Conservation (phyloP, 345 rosid genomes). For the Tarenaya hassleriana region DNA sequence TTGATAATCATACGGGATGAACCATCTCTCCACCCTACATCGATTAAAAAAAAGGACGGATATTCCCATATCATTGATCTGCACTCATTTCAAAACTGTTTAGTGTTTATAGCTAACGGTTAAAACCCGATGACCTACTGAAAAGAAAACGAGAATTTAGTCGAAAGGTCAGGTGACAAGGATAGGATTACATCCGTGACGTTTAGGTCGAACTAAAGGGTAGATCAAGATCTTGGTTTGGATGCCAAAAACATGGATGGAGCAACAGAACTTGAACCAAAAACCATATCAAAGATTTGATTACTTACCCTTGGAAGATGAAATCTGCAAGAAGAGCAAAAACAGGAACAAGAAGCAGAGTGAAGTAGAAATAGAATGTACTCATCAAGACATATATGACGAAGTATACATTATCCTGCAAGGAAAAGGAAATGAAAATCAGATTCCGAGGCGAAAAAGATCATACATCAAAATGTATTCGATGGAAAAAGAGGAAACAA, state of each 20-base stretch:
- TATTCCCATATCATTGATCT: constrained; percentile 6
- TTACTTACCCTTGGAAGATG: constrained; percentile 70
- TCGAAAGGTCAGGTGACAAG: too few relatives aligned
- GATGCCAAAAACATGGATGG: not conserved
- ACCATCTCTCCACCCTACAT: constrained; percentile 84
- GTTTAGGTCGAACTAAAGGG: too few relatives aligned
- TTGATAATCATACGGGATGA: constrained; percentile 93
- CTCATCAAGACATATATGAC: constrained; percentile 89
- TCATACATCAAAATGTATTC: not conserved
- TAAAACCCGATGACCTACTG: too few relatives aligned
- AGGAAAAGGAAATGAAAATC: not conserved
- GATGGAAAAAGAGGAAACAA: constrained; percentile 3
- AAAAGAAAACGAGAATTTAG: too few relatives aligned
- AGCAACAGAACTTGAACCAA: not conserved
- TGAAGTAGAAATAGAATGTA: constrained; percentile 77
- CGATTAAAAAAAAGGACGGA: not conserved
- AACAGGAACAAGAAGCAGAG: constrained; percentile 70
- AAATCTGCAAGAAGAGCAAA: constrained; percentile 91
- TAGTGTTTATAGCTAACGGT: not conserved
- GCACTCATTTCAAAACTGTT: constrained; percentile 8
- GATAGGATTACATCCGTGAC: too few relatives aligned
- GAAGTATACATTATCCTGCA: constrained; percentile 76
- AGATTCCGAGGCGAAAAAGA: not conserved
- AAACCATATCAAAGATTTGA: not conserved
- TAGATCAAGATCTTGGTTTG: not conserved